These are phyloP conservation scores for Ceratorhiza oryzae-sativae DNA, from an alignment of 1,284 basidiomycete genomes.

Conservation along the genomic window DNA sequence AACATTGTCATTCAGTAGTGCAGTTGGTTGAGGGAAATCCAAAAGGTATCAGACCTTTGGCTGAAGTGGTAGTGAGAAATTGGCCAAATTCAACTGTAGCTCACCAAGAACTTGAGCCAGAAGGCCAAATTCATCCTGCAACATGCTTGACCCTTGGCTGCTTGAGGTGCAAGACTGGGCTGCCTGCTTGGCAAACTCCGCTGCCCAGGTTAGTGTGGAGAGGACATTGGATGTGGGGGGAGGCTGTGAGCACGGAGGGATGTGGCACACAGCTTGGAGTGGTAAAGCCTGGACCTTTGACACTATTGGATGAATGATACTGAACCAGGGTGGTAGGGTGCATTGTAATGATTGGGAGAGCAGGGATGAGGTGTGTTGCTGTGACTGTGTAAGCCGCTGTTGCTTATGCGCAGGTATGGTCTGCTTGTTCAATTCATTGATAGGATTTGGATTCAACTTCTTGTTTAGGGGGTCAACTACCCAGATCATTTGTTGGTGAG, in stretches of 20 bases:
- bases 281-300: too few relatives aligned
- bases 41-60: background rate
- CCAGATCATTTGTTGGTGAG: too few relatives aligned
- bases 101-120: background rate
- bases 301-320: background rate
- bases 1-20: background rate
- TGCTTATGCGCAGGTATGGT: background rate
- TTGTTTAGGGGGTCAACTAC: background rate
- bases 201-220: background rate
- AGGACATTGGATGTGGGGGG: background rate
- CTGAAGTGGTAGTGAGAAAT: background rate
- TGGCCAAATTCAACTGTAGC: background rate
- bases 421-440: background rate
- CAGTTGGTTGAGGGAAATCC: background rate
- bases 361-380: background rate
- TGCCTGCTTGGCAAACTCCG: background rate
- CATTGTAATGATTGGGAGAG: background rate
- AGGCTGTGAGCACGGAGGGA: background rate
- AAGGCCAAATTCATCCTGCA: background rate
- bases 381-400: background rate
- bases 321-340: background rate
- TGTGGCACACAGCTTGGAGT: too few relatives aligned
- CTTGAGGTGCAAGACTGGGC: background rate
- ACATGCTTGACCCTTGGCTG: background rate
- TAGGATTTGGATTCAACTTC: background rate